phyloP scores from a whole-genome alignment of 306 rosid genomes.

The Vachellia collinsii region DNA sequence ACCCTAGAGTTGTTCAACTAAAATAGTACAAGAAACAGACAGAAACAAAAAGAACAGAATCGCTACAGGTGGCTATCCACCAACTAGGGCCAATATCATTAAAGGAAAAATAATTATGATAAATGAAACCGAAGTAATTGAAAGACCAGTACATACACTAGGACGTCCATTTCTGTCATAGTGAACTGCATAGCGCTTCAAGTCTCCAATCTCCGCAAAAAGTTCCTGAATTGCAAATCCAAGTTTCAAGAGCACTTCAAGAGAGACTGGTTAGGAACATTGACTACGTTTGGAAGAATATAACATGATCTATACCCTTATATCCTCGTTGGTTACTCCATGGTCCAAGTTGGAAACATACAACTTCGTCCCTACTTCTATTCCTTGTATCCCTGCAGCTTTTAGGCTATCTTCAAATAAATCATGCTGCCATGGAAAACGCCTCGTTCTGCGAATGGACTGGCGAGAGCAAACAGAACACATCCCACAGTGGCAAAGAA shows the following conservation, averaged over 20 bases:
- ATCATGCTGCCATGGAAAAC: conserved; percentile 87
- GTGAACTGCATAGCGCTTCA: conserved; percentile 91
- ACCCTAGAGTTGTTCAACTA: neutral
- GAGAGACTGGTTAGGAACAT: conserved; percentile 55
- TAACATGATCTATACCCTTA: conserved; percentile 81
- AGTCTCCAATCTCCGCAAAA: conserved; percentile 84
- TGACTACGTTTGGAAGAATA: conserved; percentile 51
- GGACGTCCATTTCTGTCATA: conserved; percentile 86
- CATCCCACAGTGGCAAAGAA: conserved; percentile 73
- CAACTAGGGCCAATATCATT: neutral
- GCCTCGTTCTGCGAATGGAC: conserved; percentile 86
- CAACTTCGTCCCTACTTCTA: conserved; percentile 87
- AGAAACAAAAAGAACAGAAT: neutral
- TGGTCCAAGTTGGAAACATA: conserved; percentile 94
- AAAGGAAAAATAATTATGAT: neutral
- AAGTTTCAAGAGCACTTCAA: conserved; percentile 65
- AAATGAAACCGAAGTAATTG: neutral
- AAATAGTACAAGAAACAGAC: neutral
- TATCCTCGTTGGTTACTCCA: conserved; percentile 98
- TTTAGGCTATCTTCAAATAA: conserved; percentile 93
- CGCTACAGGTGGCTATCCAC: neutral
- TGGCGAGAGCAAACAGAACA: conserved; percentile 70
- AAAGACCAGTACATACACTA: conserved; percentile 63
- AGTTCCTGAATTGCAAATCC: conserved; percentile 88
- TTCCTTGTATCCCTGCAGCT: conserved; percentile 94